Evolutionary conservation across 345 rosid genomes (phyloP), one percentile per base, ranked within the genome.

Genomic region (Fremontodendron californicum): DNA sequence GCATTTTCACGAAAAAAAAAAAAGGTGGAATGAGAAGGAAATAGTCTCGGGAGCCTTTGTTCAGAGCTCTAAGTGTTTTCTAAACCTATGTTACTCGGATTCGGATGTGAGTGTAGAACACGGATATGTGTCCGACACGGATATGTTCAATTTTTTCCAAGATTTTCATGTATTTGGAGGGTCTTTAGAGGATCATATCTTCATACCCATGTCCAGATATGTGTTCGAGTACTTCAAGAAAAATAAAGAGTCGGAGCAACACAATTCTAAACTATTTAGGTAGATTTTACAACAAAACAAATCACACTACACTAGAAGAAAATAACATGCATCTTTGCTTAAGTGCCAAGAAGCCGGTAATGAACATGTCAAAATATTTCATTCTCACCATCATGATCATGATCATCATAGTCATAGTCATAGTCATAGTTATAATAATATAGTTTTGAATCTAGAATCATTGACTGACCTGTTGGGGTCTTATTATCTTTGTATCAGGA

Each of bases 401-500:
- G n/a, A n/a, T n/a, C n/a, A n/a, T n/a, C n/a, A n/a, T n/a, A n/a
- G n/a, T n/a, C n/a, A n/a, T n/a, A n/a, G n/a, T n/a, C n/a, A n/a
- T 29, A 0, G 23, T 48, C 37, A 45, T 13, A 43, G 45, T 16
- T 23, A 42, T 23, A 42, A 46, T 29, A 48, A 70, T 31, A 49
- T 12, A n/a, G 2, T 13, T 63, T 15, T 33, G 19, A 46, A 31
- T 18, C 52, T 15, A 18, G 37, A 85, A 75, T 65, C 71, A 79
- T 71, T 6, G 54, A 43, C 73, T 13, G 11, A 90, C 99, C 96
- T 96, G 94, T 71, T 96, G 99, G 37, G 98, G 99, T 82, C 98
- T 91, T 98, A 96, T 93, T 82, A 96, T 90, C 90, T 96, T 96
- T 39, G 99, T 92, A 79, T 96, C 98, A 25, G 95, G 97, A 86